Conservation (phyloP, 1,284 basidiomycete species). For the Cerioporus squamosus region DNA sequence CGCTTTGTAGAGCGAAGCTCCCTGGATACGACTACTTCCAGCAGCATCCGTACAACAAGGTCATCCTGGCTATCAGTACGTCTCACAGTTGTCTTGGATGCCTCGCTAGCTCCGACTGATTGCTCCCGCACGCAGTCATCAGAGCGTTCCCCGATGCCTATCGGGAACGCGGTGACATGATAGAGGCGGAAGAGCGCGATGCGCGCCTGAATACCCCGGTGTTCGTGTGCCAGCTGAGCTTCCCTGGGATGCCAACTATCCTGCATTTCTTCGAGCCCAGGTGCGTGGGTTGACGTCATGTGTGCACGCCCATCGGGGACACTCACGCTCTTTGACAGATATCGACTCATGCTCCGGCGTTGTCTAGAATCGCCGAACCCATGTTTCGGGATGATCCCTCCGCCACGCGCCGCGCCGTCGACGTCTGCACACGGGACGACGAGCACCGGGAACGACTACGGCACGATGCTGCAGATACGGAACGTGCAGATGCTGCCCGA, state of each 20-base stretch:
- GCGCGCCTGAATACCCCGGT: conserved; percentile 86
- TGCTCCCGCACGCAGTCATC: conserved; percentile 49
- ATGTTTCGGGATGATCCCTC: conserved; percentile 91
- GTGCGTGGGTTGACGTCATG: conserved; percentile 27
- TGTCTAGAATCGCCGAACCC: conserved; percentile 80
- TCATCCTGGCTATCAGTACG: conserved; percentile 73
- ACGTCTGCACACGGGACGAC: conserved; percentile 6
- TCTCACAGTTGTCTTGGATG: conserved; percentile 20
- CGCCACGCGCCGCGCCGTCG: conserved; percentile 41
- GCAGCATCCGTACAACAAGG: conserved; percentile 73
- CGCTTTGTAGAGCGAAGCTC: conserved; percentile 82
- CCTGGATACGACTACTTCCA: conserved; percentile 83
- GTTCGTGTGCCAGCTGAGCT: conserved; percentile 88
- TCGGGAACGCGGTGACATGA: conserved; percentile 56
- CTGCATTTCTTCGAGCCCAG: conserved; percentile 94
- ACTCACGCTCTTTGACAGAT: conserved; percentile 36
- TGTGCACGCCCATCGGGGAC: conserved; percentile 19
- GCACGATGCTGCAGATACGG: conserved; percentile 92
- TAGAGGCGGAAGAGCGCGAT: conserved; percentile 79
- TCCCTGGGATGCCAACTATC: conserved; percentile 88
- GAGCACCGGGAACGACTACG: conserved; percentile 70
- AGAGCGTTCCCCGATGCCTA: conserved; percentile 64
- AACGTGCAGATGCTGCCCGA: conserved; percentile 88
- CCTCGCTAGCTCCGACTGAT: background rate
- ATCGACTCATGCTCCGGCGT: conserved; percentile 92